Evolutionary conservation across 2,329 filamentous ascomycete species (phyloP), one percentile per base, ranked within the genome.

Genomic region (Ascochyta fabae): DNA sequence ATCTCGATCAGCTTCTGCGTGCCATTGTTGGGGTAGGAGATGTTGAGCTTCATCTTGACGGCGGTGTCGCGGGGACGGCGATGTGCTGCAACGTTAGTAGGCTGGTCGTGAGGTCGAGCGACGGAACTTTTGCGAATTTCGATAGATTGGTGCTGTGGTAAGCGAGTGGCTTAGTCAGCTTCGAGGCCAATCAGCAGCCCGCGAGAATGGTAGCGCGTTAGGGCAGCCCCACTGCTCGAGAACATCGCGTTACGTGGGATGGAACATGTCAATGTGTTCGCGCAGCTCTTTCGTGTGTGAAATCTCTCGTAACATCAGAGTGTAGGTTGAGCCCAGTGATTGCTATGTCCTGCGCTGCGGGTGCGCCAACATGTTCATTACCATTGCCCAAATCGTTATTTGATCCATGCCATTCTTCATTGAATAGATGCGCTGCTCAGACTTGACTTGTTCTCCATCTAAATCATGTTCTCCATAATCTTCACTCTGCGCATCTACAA

Each of bases 1-100:
- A 99, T 84, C 75, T 99, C 96, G 85, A 99, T 89, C 80, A 99
- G 87, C 88, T 99, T 99, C 84, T 99, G 95, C 79, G 92, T 95
- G 88, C 95, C 95, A 85, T 98, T 98, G 88, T 94, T 92, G 84
- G 95, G 95, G 89, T 93, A 96, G 77, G 85, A 88, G 77, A 88
- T 85, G 83, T 88, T 88, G 80, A 88, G 84, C 85, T 91, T 90
- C 88, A 90, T 90, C 83, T 85, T 74, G 71, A 72, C 73, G 69
- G 64, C 60, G 66, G 64, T 64, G 67, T 71, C 68, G 65, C 62
- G 66, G 67, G 60, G 68, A 60, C 62, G 61, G 64, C 57, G 62
- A 59, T 63, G 61, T 68, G 68, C 70, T 71, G 70, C 70, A 73
- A 71, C 67, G 69, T 72, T 70, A 70, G 69, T 72, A 68, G 63